Conservation (phyloP, 352 stramenopile genomes). For the Globisporangium paroecandrum region DNA sequence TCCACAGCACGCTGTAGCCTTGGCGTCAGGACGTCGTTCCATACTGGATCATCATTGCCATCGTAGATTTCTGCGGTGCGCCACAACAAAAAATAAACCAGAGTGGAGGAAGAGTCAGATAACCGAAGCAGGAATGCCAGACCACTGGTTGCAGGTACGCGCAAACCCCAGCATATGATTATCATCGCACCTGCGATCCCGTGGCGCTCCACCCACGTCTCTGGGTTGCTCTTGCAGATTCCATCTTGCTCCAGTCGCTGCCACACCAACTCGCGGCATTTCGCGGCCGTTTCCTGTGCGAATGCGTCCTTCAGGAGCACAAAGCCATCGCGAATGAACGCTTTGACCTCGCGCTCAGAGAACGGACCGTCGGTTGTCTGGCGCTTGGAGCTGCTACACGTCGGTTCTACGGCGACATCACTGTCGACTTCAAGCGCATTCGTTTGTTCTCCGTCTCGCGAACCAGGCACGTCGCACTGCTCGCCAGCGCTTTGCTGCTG, state of each 20-base stretch:
- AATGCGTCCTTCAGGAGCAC: slow-evolving; percentile 63
- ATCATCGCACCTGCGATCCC: slow-evolving; percentile 39
- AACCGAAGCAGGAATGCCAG: background rate
- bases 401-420: background rate
- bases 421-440: too few relatives aligned
- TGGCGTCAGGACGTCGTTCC: slow-evolving; percentile 39
- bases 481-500: background rate
- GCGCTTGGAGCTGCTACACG: background rate
- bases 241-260: slow-evolving; percentile 30
- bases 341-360: slow-evolving; percentile 27
- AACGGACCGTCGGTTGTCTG: slow-evolving; percentile 22
- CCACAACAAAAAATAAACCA: background rate
- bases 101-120: background rate
- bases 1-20: slow-evolving; percentile 55
- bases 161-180: background rate
- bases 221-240: slow-evolving; percentile 32
- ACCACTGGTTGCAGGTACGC: background rate
- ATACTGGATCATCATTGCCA: slow-evolving; percentile 32
- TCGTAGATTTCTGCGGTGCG: slow-evolving; percentile 43
- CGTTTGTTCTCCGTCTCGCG: background rate
- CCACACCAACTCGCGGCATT: slow-evolving; percentile 51
- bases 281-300: slow-evolving; percentile 29
- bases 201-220: slow-evolving; percentile 57
- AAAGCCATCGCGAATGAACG: slow-evolving; percentile 69
- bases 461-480: background rate